A percentile compares a stretch with the other conserved stretches of the same genome.
Conservation (phyloP, 2,329 filamentous ascomycete genomes). For the Aspergillus pseudoterreus region DNA sequence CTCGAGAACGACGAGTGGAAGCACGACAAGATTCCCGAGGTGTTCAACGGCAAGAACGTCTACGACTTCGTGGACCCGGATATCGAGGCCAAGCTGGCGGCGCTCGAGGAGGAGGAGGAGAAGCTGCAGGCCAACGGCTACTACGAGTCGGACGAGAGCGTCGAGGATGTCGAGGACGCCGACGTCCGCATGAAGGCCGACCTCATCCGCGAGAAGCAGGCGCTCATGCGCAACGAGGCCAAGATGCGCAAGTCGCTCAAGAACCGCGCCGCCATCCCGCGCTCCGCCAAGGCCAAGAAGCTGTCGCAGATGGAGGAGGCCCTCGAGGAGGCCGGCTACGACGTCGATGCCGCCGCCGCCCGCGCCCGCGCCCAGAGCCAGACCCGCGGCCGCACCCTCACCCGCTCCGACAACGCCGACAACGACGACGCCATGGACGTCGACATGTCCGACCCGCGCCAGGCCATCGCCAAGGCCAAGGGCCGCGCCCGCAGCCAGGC, state of each 20-base stretch:
- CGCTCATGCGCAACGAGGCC: conserved; percentile 87
- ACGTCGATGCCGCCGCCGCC: conserved; percentile 69
- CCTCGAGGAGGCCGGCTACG: conserved; percentile 79
- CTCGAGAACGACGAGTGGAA: conserved; percentile 92
- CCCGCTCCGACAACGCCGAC: conserved; percentile 54
- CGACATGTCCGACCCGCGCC: conserved; percentile 36
- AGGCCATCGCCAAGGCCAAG: conserved; percentile 64
- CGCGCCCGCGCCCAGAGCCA: conserved; percentile 63
- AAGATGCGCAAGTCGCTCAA: conserved; percentile 95
- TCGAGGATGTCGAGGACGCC: conserved; percentile 84
- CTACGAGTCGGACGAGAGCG: conserved; percentile 80
- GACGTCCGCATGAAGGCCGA: conserved; percentile 90
- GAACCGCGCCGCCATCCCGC: conserved; percentile 91
- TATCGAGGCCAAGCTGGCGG: conserved; percentile 87
- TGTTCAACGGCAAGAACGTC: conserved; percentile 93
- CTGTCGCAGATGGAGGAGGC: conserved; percentile 83
- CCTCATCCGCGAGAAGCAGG: conserved; percentile 90
- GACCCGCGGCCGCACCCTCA: conserved; percentile 66
- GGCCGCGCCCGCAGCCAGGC: conserved; percentile 61
- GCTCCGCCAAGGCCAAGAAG: conserved; percentile 74
- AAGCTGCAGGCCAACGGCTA: conserved; percentile 85
- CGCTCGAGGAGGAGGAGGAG: conserved; percentile 93
- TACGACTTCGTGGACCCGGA: conserved; percentile 97
- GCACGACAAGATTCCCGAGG: conserved; percentile 89
- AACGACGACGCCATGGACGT: conserved; percentile 68